Evolutionary conservation across 352 stramenopile species (phyloP).

Genomic region (Globisporangium spiculum): DNA sequence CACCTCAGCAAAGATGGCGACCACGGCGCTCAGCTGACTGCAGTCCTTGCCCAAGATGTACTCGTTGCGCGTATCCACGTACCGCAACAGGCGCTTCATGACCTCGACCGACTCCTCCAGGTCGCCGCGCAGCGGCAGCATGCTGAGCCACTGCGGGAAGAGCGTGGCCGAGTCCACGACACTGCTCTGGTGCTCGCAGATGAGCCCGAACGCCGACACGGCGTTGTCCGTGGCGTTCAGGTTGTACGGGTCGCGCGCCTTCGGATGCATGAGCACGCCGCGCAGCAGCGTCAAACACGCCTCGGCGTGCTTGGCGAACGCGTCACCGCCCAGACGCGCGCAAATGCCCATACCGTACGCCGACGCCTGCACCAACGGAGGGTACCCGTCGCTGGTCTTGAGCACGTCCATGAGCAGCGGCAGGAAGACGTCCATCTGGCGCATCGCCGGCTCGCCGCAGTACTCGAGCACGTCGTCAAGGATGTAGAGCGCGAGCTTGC

Average conservation of each 20-base stretch:
- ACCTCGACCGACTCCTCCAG: slow-evolving; percentile 74
- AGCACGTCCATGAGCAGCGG: slow-evolving; percentile 63
- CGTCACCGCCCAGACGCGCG: slow-evolving; percentile 43
- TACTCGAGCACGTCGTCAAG: slow-evolving; percentile 84
- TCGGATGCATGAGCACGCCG: slow-evolving; percentile 50
- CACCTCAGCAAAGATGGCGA: slow-evolving; percentile 59
- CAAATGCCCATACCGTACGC: slow-evolving; percentile 76
- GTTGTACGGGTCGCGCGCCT: slow-evolving; percentile 44
- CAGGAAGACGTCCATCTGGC: slow-evolving; percentile 58
- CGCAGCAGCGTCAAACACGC: slow-evolving; percentile 55
- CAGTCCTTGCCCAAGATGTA: slow-evolving; percentile 54
- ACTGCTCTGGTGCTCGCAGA: slow-evolving; percentile 60
- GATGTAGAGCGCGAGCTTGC: slow-evolving; percentile 84
- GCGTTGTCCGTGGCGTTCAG: slow-evolving; percentile 82
- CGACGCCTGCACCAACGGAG: slow-evolving; percentile 62
- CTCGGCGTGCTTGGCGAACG: slow-evolving; percentile 51
- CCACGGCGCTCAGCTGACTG: slow-evolving; percentile 48
- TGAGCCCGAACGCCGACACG: slow-evolving; percentile 66
- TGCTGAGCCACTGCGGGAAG: slow-evolving; percentile 66
- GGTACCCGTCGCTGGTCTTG: slow-evolving; percentile 54
- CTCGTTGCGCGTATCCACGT: slow-evolving; percentile 55
- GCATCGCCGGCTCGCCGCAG: slow-evolving; percentile 50
- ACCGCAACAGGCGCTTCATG: slow-evolving; percentile 58
- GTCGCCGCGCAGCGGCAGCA: slow-evolving; percentile 74
- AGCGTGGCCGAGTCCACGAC: slow-evolving; percentile 45